phyloP scores from a whole-genome alignment of 2,329 filamentous ascomycete species.

The Chaetomiaceae sp. region DNA sequence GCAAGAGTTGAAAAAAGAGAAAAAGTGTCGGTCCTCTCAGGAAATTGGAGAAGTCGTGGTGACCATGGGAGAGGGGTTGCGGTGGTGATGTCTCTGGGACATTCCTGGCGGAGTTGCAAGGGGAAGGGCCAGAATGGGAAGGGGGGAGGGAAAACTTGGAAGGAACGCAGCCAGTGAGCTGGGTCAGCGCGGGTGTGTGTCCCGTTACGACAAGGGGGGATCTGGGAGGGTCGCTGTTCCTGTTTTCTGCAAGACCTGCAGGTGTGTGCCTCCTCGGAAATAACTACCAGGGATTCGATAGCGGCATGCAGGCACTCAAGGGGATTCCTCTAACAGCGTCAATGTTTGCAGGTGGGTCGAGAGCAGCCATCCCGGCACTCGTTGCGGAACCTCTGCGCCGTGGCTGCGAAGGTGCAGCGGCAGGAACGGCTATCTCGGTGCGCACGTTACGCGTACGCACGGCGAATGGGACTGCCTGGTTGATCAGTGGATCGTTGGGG shows the following conservation, averaged over 20 bases:
- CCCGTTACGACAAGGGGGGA: too few relatives aligned
- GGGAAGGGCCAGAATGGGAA: neutral
- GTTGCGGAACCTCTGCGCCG: too few relatives aligned
- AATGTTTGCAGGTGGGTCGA: neutral
- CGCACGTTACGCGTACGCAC: neutral
- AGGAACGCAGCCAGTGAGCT: neutral
- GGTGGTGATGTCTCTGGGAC: neutral
- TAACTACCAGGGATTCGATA: neutral
- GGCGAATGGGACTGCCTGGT: too few relatives aligned
- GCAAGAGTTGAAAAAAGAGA: conserved; percentile 2
- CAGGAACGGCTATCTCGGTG: neutral
- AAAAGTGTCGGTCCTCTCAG: neutral
- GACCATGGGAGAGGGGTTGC: neutral
- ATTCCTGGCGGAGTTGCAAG: too few relatives aligned
- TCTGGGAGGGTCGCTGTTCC: too few relatives aligned
- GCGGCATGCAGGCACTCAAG: neutral
- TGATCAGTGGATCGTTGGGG: conserved; percentile 2
- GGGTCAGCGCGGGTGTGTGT: too few relatives aligned
- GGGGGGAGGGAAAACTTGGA: conserved; percentile 12
- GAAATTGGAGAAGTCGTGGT: neutral
- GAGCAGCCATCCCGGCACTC: too few relatives aligned
- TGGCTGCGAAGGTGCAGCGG: too few relatives aligned
- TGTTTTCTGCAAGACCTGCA: too few relatives aligned
- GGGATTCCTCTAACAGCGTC: neutral
- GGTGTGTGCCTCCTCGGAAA: neutral